Percentiles rank a stretch among this genome's conserved stretches.
Evolutionary conservation across 805 yeast genomes (phyloP).

Genomic region (Wickerhamomyces canadensis): DNA sequence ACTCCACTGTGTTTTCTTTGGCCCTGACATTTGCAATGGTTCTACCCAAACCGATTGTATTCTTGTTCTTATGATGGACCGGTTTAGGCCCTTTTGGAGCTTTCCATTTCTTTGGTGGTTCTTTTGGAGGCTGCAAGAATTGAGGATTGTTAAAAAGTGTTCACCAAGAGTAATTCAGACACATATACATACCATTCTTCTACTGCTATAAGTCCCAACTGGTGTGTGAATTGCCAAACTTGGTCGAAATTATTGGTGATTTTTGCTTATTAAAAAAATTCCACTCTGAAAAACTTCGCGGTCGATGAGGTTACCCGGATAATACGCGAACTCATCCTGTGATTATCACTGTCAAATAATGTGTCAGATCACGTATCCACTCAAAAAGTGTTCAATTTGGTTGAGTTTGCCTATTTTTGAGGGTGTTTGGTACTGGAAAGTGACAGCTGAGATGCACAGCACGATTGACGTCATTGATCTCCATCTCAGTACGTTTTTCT

Average conservation of each 20-base stretch:
- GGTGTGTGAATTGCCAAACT: neutral
- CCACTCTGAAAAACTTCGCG: conserved; percentile 1
- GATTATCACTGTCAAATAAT: too few species aligned
- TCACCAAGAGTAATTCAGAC: too few species aligned
- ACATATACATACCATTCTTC: conserved; percentile 3
- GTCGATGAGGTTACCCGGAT: conserved; percentile 16
- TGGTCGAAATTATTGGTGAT: too few species aligned
- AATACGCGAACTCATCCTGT: too few species aligned
- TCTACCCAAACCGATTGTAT: conserved; percentile 81
- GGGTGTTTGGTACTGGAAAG: too few species aligned
- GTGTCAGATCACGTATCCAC: too few species aligned
- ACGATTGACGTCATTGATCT: neutral
- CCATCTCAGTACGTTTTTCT: neutral
- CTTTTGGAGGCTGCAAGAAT: conserved; percentile 31
- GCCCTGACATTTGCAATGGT: conserved; percentile 71
- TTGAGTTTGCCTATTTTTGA: neutral
- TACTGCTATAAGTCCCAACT: neutral
- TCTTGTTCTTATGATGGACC: conserved; percentile 75
- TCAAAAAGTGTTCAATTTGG: conserved; percentile 1
- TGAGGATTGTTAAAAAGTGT: conserved; percentile 1
- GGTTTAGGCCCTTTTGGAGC: conserved; percentile 93
- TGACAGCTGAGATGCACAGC: too few species aligned
- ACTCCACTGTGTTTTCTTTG: conserved; percentile 62
- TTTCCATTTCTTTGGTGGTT: conserved; percentile 68
- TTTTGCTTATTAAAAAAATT: neutral